Evolutionary conservation across 768 basidiomycete genomes (phyloP), one percentile per base, ranked within the genome.

Genomic region (Termitomyces sp.): DNA sequence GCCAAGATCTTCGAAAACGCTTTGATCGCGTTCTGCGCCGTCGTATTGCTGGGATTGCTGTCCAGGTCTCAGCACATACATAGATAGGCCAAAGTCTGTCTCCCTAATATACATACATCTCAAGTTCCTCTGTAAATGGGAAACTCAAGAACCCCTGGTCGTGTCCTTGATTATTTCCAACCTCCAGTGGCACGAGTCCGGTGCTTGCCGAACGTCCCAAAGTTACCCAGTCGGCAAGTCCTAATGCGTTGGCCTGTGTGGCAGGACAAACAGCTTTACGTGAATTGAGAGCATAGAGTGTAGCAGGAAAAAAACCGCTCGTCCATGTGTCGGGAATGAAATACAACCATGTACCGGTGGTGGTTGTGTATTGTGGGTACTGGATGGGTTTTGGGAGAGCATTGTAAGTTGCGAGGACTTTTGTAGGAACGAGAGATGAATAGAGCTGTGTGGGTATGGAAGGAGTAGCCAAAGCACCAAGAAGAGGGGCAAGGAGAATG

Each of bases 121-220:
- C 19, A 8, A 87, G 67, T 63, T 90, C 87, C 53, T 83, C 76
- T 50, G 79, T 73, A 64, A 88, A 90, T 0, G 87, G 86, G 63
- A 80, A 48, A 31, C 56, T 87, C 62, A 88, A 66, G 66, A 88
- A 89, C 10, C 86, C 87, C 31, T 86, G 84, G 65, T 89, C 87
- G 62, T 89, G 86, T 7, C 81, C 83, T 38, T 84, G 73, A 11
- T 66, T 71, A 52, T 78, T 83, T 26, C 71, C 69, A 7, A 62
- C 64, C 62, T 82, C 78, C 3, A 84, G 72, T 1, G 79, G 76
- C 9, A 85, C 67, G 60, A 84, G 68, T 4, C 77, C 82, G 21
- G 74, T 73, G 59, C 81, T 81, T 63, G 81, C 79, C 12, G 73
- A 66, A n/a, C 83, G 74, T 3, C 79, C 84, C 3, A 86, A 68